phyloP scores from a whole-genome alignment of 1,139 yeast species.

The Pichia sp. region DNA sequence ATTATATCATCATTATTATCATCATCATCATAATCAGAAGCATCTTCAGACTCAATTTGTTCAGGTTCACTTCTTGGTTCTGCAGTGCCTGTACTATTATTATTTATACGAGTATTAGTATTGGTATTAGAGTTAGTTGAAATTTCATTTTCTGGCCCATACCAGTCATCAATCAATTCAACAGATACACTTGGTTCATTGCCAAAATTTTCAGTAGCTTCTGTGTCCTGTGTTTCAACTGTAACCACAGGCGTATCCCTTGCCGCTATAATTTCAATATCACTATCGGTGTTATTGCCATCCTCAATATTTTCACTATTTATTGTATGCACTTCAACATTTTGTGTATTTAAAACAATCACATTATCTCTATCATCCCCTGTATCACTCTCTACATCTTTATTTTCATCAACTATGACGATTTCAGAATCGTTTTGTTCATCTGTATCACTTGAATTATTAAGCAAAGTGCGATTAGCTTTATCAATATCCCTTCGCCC shows the following conservation, averaged over 20 bases:
- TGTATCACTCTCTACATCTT: neutral
- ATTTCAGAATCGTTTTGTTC: neutral
- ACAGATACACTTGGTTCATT: conserved; percentile 6
- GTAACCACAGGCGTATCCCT: neutral
- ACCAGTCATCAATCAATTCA: conserved; percentile 7
- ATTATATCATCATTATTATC: conserved; percentile 14
- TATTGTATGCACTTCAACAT: neutral
- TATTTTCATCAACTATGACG: neutral
- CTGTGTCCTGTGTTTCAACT: neutral
- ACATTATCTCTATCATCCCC: neutral
- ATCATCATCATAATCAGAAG: conserved; percentile 16
- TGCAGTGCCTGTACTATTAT: neutral
- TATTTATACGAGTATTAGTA: neutral
- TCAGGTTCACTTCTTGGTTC: neutral
- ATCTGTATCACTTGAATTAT: neutral
- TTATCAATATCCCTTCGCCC: neutral
- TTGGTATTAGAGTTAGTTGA: neutral
- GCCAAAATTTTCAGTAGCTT: neutral
- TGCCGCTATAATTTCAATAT: conserved; percentile 4
- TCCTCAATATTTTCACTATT: neutral
- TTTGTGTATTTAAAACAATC: neutral
- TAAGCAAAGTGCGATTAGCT: too few species aligned
- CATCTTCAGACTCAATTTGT: conserved; percentile 11
- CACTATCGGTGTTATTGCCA: neutral
- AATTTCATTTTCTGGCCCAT: neutral